Evolutionary conservation across 2,329 filamentous ascomycete genomes (phyloP), one percentile per base, ranked within the genome.

Genomic region (Claviceps sp.): DNA sequence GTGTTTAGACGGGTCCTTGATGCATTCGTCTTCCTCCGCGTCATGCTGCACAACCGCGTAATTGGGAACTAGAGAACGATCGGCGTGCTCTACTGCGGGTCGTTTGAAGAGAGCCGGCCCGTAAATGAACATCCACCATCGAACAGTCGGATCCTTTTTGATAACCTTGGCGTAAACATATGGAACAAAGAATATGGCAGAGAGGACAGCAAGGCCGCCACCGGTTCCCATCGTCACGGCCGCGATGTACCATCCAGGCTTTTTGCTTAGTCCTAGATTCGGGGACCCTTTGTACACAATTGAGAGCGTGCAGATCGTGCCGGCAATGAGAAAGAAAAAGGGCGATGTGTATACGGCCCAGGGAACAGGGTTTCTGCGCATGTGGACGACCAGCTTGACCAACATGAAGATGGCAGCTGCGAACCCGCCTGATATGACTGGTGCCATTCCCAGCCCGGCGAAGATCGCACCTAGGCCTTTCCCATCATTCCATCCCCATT

Each of bases 241-340:
- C 11, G 75, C 82, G 55, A 89, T 79, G 62, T 79, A 88, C 75
- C 41, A 43, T 2, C 41, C 66, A 1, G 85, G 82, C 72, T 83
- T 85, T 68, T 83, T 78, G 70, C 70, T 73, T 30, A 87, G 71
- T 22, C 76, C 75, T 34, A 87, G 75, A 54, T 73, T 81, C 24
- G 85, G 84, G 9, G 85, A 87, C 36, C 85, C 85, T 75, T 89
- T 89, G 77, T 87, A 89, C 59, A 89, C 85, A 60, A 90, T 81
- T 44, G 83, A 87, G 5, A 90, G 74, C 0, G 85, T 85, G 70
- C 84, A 87, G 61, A 89, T 70, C 54, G 83, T 87, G 52, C 75
- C 83, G 52, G 85, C 84, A 54, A 89, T 78, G 52, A 89, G 78
- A 75, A 89, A 89, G 71, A 83, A 89, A 69, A 85, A 79, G 9